These are phyloP conservation scores for Ensete ventricosum DNA, from an alignment of 176 grass and related monocot species.

Conservation along the genomic window DNA sequence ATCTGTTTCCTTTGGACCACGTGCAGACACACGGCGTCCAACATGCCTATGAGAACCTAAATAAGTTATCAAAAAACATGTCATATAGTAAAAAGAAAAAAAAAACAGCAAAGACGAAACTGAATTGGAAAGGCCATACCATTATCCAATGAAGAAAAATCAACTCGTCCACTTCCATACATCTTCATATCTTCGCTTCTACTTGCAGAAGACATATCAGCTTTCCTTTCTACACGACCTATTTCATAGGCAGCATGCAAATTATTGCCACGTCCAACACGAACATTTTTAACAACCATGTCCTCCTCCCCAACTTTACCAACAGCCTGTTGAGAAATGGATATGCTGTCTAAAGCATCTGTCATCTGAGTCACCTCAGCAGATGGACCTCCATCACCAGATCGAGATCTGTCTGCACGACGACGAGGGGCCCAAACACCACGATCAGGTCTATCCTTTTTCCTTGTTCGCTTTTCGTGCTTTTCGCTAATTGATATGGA, in stretches of 20 bases:
- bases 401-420: constrained; percentile 14
- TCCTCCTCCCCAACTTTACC: constrained; percentile 8
- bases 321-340: neutral
- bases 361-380: neutral
- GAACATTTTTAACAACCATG: neutral
- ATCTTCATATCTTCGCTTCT: constrained; percentile 14
- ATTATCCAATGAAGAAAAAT: constrained; percentile 1
- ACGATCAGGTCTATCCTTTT: constrained; percentile 23
- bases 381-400: constrained; percentile 11
- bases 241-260: neutral
- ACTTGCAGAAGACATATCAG: neutral
- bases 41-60: constrained; percentile 9
- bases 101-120: neutral
- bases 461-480: constrained; percentile 16
- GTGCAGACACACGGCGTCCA: neutral
- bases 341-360: constrained; percentile 12
- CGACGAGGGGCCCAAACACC: constrained; percentile 25
- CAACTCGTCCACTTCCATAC: neutral
- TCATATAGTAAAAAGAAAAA: neutral
- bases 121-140: neutral
- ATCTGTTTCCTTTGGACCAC: constrained; percentile 12
- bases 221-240: constrained; percentile 15
- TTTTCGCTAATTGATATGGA: constrained; percentile 11
- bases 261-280: neutral
- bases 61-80: neutral